These are phyloP conservation scores for Venturia aucupariae DNA, from an alignment of 2,329 filamentous ascomycete species.

Conservation along the genomic window DNA sequence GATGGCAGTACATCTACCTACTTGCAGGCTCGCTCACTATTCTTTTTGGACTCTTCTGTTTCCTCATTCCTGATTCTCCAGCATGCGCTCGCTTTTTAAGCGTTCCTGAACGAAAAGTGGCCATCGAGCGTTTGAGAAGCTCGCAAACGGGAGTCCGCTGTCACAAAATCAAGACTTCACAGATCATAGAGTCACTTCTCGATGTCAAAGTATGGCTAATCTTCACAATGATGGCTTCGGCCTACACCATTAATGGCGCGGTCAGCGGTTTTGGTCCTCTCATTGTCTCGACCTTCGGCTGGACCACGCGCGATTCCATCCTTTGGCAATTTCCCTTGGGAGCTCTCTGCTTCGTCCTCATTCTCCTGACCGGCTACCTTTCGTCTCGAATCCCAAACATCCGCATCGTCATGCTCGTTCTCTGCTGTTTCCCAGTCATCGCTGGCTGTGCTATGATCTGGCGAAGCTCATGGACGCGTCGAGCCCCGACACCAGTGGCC, in stretches of 20 bases:
- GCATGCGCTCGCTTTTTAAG: conserved; percentile 61
- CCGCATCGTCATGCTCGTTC: conserved; percentile 54
- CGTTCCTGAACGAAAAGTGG: conserved; percentile 51
- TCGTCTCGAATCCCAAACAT: conserved; percentile 52
- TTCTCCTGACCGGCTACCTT: conserved; percentile 57
- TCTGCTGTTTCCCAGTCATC: conserved; percentile 64
- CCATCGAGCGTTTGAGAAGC: conserved; percentile 52
- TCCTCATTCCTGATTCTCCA: conserved; percentile 56
- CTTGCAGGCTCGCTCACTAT: conserved; percentile 55
- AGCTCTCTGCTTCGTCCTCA: conserved; percentile 56
- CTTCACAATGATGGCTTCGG: conserved; percentile 58
- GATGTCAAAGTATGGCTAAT: conserved; percentile 58
- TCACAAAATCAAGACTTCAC: conserved; percentile 48
- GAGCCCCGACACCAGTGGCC: conserved; percentile 56
- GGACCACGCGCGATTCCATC: conserved; percentile 53
- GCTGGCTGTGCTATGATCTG: conserved; percentile 68
- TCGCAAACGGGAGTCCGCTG: conserved; percentile 57
- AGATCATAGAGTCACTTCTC: conserved; percentile 48
- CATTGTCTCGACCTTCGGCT: conserved; percentile 64
- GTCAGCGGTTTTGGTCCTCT: conserved; percentile 62
- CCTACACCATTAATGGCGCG: conserved; percentile 62
- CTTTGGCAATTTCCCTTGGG: conserved; percentile 68
- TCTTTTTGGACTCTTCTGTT: conserved; percentile 55
- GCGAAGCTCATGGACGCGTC: conserved; percentile 55
- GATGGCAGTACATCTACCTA: conserved; percentile 66